Evolutionary conservation across 2,329 filamentous ascomycete species (phyloP), one percentile per base, ranked within the genome.

Genomic region (Chrysoporthe austroafricana): DNA sequence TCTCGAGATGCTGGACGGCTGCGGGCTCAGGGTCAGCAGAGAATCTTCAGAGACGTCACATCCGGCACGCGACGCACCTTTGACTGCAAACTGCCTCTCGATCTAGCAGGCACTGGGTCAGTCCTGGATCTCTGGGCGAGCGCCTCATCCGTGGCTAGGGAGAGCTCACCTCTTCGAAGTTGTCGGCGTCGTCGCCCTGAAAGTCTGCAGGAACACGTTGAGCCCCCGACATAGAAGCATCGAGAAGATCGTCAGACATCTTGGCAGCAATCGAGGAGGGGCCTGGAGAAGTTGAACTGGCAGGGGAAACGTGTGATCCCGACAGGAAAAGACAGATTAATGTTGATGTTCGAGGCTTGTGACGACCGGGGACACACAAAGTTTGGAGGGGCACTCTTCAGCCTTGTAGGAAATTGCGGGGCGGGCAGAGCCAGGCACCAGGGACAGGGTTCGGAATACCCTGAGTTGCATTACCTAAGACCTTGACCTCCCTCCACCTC

Each of bases 41-140:
- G 16, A 42, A 60, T 60, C 64, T 68, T 50, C 67, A 69, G 69
- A 71, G 72, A 62, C 73, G 3, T 26, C 18, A 21, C 7, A 50
- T 48, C 18, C 4, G 36, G 6, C 26, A 6, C 16, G 5, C 21
- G 16, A 69, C 76, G 58, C 75, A 93, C 92, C 91, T 85, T 98
- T 98, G 75, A 99, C 96, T 42, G 96, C 96, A 76, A 99, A 99
- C 80, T 98, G 96, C 86, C 97, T 97, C 87, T 99, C 96, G 78
- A 99, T 97, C 92, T 97, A 72, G 43, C 36, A 48, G 32, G 8
- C 14, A 6, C 58, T 14, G 4, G 14, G 63, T 70, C 61, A 70
- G 62, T 62, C 13, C 13, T 26, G 21, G 63, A 16, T 4, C 21
- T 32, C 50, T 34, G 32, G 21, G 5, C 5, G 50, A 34, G 50